Evolutionary conservation across 257 asterid genomes (phyloP).

Genomic region (Lavandula angustifolia): DNA sequence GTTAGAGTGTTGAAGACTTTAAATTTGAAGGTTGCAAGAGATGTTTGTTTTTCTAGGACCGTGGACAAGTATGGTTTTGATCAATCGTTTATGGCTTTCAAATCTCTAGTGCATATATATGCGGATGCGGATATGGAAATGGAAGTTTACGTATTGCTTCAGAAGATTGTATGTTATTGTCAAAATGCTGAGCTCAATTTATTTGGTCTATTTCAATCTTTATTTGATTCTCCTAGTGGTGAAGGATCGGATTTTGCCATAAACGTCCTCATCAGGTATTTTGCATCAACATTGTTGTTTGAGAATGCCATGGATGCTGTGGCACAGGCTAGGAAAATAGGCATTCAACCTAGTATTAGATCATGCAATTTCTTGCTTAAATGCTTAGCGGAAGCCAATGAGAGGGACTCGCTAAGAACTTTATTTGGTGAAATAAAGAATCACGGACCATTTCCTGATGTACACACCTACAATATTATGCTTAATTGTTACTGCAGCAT

Average conservation of each 20-base stretch:
- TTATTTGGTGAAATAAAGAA: conserved; percentile 54
- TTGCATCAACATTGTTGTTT: conserved; percentile 52
- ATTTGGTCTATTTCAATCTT: conserved; percentile 35
- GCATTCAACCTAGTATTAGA: conserved; percentile 43
- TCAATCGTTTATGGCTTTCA: conserved; percentile 41
- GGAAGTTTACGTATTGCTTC: conserved; percentile 49
- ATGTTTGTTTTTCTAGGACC: conserved; percentile 40
- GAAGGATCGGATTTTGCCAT: conserved; percentile 30
- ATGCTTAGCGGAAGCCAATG: conserved; percentile 50
- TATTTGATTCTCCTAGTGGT: conserved; percentile 39
- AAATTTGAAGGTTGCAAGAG: conserved; percentile 51
- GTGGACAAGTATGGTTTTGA: conserved; percentile 53
- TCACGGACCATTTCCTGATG: conserved; percentile 60
- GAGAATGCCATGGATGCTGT: conserved; percentile 48
- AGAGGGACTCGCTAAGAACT: conserved; percentile 33
- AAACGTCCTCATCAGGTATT: conserved; percentile 49
- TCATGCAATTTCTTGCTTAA: conserved; percentile 69
- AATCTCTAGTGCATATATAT: conserved; percentile 45
- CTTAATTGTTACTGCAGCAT: conserved; percentile 50
- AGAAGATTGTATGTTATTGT: conserved; percentile 46
- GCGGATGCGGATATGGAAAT: conserved; percentile 50
- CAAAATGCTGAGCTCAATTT: conserved; percentile 42
- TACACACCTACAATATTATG: conserved; percentile 54
- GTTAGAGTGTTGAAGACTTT: conserved; percentile 61
- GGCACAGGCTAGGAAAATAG: conserved; percentile 41